Conservation (phyloP, 169 alveolate species). For the Plasmodium malariae region DNA sequence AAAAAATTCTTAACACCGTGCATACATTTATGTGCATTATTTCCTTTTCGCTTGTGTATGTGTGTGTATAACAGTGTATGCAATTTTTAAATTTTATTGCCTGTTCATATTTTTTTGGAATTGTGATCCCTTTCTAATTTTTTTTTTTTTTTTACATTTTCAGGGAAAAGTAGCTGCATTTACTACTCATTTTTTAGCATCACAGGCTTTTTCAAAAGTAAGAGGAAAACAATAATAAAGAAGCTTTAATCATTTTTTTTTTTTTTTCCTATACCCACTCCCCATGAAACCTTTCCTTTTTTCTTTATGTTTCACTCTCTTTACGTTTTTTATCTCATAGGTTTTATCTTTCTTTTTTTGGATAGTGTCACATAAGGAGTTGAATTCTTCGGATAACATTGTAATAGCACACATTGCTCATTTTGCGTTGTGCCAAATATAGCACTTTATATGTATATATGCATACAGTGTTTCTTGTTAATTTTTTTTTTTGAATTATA, state of each 20-base stretch:
- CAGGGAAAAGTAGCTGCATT: conserved; percentile 93
- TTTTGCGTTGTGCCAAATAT: not conserved
- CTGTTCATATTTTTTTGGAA: not conserved
- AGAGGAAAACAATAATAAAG: not conserved
- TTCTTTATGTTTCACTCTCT: no score
- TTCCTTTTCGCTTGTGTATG: not conserved
- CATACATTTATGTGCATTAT: not conserved
- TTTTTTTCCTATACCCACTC: not conserved
- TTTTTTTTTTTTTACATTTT: conserved; percentile 12
- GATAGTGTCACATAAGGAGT: conserved; percentile 92
- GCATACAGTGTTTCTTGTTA: not conserved
- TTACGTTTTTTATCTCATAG: no score
- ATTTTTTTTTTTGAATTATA: not conserved
- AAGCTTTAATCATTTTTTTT: no score
- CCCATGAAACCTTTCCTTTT: no score
- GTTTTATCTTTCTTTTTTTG: conserved; percentile 92
- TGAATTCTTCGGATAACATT: conserved; percentile 87
- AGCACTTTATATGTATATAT: not conserved
- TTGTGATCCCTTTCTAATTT: no score
- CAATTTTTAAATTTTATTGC: no score
- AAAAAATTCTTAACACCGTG: conserved; percentile 3
- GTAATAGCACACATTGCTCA: conserved; percentile 9
- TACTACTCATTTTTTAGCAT: conserved; percentile 95
- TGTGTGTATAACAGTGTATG: conserved; percentile 17
- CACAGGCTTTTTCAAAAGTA: conserved; percentile 91